Conservation (phyloP, 2,329 filamentous ascomycete species). For the Chalaropsis ovoidea region DNA sequence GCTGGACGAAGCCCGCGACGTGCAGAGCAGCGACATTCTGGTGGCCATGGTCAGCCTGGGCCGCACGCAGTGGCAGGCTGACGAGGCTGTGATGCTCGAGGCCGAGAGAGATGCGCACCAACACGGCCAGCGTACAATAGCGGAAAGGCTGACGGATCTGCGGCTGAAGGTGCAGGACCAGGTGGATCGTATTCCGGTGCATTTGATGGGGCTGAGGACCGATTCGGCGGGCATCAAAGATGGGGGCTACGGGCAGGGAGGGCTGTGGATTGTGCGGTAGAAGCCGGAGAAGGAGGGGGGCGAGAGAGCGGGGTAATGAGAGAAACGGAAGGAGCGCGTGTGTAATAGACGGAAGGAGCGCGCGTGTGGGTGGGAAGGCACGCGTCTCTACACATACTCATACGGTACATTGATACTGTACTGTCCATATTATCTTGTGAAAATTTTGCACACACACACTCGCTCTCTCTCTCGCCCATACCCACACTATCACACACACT, state of each 20-base stretch:
- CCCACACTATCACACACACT: too few species aligned
- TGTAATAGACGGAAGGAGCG: not conserved
- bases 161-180: conserved; percentile 43
- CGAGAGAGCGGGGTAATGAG: too few species aligned
- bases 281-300: not conserved
- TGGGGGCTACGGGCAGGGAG: conserved; percentile 40
- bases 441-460: too few species aligned
- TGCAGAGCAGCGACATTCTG: conserved; percentile 36
- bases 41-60: conserved; percentile 40
- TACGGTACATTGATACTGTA: too few species aligned
- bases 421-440: too few species aligned
- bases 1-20: conserved; percentile 29
- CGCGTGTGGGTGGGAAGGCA: not conserved
- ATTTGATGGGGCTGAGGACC: conserved; percentile 49
- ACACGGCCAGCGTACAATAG: conserved; percentile 36
- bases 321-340: not conserved
- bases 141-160: conserved; percentile 40
- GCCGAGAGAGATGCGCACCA: conserved; percentile 33
- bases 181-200: conserved; percentile 49
- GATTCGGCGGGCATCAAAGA: conserved; percentile 41
- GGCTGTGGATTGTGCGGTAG: conserved; percentile 37
- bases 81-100: conserved; percentile 31
- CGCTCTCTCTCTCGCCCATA: too few species aligned
- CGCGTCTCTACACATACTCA: too few species aligned
- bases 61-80: conserved; percentile 39